Evolutionary conservation across 257 asterid species (phyloP), one percentile per base, ranked within the genome.

Genomic region (Solanum boliviense): DNA sequence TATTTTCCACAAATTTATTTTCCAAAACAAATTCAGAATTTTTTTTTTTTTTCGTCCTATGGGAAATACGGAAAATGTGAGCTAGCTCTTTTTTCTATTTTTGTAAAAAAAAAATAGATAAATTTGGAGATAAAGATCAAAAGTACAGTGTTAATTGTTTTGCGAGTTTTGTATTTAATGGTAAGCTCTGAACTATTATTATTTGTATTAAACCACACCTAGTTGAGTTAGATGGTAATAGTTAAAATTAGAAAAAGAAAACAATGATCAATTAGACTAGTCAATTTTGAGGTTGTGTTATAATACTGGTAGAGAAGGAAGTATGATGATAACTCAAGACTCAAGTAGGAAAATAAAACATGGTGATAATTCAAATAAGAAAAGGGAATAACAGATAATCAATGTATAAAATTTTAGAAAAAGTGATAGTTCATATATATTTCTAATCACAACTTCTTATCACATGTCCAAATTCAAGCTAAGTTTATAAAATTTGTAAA

Each of bases 331-430:
- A 25, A 0, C 16, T 25, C 9, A 2, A 13, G 18, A 6, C 7
- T 25, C 20, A 0, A 5, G 18, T 25, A 67, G 2, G 2, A 67
- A 25, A 12, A 25, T 0, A 12, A 0, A 67, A 67, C 5, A 12
- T 12, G 73, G 35, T 25, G 20, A 5, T 5, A 11, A 0, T 67
- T 25, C 13, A 62, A 4, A 23, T 62, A 62, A 1, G 6, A 60
- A 60, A 60, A 60, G 6, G 3, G 1, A 60, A 62, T 4, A 62
- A 23, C 7, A 0, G 1, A 23, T 62, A 23, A 23, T 62, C 0
- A 60, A 23, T 2, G 15, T 62, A 3, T 62, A 9, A 2, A 23
- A 62, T 4, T 23, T 1, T 4, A 5, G 68, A 4, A 9, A 60
- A 62, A 62, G 5, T 0, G 1, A 62, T 62, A 62, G 6, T 23